Base-by-base conservation (phyloP, 176 grass and related monocot genomes). In the Raddia guianensis region DNA sequence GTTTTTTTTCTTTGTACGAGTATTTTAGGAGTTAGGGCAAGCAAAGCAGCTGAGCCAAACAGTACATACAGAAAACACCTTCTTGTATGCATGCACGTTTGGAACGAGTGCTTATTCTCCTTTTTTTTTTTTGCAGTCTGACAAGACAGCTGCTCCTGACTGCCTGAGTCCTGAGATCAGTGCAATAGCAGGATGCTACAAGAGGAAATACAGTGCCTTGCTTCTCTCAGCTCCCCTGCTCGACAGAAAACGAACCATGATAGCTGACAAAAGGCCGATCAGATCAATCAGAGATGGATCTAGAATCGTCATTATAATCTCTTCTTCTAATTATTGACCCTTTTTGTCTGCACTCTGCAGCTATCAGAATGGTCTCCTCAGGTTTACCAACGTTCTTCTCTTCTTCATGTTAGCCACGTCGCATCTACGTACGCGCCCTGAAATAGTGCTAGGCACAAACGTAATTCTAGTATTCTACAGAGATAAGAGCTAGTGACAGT, bases 191-290 rank as follows among this genome's bases (percentile, higher is more conserved):
- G 60, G 14, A 83, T 63, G 35, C 74, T 60, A 61, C 75, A 68
- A 47, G 45, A 63, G 55, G 69, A 80, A 79, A 53, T 67, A 61
- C 33, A 79, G 46, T 67, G 51, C 33, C 46, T 19, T 58, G 9
- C 35, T 53, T 71, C 74, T 51, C 21, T 56, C 53, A 16, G 56
- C 6, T 13, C 18, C 48, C 10, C 13, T 63, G 42, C 37, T 46
- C 57, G 46, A 61, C 8, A 52, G 61, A 55, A 69, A 62, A 74
- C 34, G 62, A 69, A 68, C 62, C 16, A 69, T 42, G 46, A 47
- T 77, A 76, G 63, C 77, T 53, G 78, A 87, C 64, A 47, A 82
- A 14, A 50, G 16, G 46, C 5, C 63, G 9, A 76, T 87, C 53
- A 46, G 34, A 81, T 74, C 62, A 34, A 43, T 59, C 63, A 40